Evolutionary conservation across 2,329 filamentous ascomycete genomes (phyloP).

Genomic region (Fusarium newnesense): DNA sequence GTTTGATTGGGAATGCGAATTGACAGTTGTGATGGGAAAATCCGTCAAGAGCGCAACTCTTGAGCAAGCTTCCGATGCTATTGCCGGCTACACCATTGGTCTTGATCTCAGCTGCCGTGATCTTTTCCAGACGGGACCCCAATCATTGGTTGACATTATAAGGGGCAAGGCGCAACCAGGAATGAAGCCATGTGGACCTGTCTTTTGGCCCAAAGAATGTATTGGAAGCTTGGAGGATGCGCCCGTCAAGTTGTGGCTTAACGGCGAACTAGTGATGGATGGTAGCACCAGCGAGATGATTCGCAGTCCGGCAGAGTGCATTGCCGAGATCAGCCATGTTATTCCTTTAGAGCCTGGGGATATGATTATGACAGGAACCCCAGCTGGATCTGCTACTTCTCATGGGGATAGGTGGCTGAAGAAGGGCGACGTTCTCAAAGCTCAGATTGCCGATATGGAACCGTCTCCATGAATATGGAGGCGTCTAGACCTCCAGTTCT

Average conservation of each 20-base stretch:
- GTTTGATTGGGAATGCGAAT: not conserved
- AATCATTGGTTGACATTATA: not conserved
- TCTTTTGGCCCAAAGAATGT: not conserved
- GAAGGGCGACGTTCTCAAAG: not conserved
- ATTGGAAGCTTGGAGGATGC: not conserved
- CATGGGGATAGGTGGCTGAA: not conserved
- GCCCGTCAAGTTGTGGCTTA: not conserved
- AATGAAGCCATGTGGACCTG: not conserved
- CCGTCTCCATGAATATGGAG: no score
- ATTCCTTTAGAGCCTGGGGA: not conserved
- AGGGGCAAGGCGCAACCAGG: slow-evolving; percentile 2
- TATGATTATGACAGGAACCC: not conserved
- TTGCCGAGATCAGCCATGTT: not conserved
- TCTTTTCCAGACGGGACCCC: not conserved
- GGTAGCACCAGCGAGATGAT: not conserved
- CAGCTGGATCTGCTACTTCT: not conserved
- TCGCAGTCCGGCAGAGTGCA: not conserved
- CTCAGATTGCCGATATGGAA: not conserved
- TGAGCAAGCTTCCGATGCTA: not conserved
- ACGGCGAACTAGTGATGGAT: not conserved
- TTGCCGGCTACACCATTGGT: not conserved
- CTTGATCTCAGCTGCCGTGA: not conserved
- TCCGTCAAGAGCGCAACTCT: not conserved
- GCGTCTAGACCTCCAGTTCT: not conserved
- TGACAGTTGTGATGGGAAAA: not conserved